phyloP scores from a whole-genome alignment of 805 yeast species.

The Yarrowia sp. region DNA sequence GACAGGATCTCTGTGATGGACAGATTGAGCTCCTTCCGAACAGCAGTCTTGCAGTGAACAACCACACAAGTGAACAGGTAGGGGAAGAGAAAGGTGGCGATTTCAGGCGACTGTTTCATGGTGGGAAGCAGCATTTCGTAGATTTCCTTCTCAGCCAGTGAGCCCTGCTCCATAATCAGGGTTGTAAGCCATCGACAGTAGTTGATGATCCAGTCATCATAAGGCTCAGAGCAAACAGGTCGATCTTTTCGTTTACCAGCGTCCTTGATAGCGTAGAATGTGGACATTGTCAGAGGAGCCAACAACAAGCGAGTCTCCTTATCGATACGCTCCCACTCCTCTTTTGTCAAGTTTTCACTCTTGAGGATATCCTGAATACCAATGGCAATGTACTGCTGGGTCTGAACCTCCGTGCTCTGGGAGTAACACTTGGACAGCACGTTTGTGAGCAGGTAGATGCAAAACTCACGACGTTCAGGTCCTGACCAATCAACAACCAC shows the following conservation, averaged over 20 bases:
- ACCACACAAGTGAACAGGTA: slow-evolving; percentile 68
- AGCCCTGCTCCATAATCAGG: slow-evolving; percentile 36
- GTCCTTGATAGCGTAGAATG: slow-evolving; percentile 32
- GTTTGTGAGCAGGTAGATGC: slow-evolving; percentile 62
- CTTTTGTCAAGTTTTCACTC: background rate
- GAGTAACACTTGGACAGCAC: slow-evolving; percentile 80
- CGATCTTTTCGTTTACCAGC: background rate
- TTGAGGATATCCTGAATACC: slow-evolving; percentile 73
- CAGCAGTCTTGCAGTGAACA: slow-evolving; percentile 47
- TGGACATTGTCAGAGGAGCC: slow-evolving; percentile 43
- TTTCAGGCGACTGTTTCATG: slow-evolving; percentile 54
- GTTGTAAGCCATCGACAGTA: slow-evolving; percentile 67
- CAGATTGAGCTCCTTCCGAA: slow-evolving; percentile 57
- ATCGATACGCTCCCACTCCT: background rate
- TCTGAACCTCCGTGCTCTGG: slow-evolving; percentile 83
- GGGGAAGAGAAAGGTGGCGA: slow-evolving; percentile 72
- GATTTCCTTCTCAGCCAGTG: slow-evolving; percentile 44
- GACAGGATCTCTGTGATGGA: slow-evolving; percentile 52
- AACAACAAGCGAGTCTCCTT: background rate
- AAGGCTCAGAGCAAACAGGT: slow-evolving; percentile 29
- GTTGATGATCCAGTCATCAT: slow-evolving; percentile 68
- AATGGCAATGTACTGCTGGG: slow-evolving; percentile 79
- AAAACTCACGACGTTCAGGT: slow-evolving; percentile 42
- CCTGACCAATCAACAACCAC: slow-evolving; percentile 23
- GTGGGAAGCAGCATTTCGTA: slow-evolving; percentile 63